These are phyloP conservation scores for Penicillium ochrochloron DNA, from an alignment of 495 filamentous ascomycete genomes.

Conservation along the genomic window DNA sequence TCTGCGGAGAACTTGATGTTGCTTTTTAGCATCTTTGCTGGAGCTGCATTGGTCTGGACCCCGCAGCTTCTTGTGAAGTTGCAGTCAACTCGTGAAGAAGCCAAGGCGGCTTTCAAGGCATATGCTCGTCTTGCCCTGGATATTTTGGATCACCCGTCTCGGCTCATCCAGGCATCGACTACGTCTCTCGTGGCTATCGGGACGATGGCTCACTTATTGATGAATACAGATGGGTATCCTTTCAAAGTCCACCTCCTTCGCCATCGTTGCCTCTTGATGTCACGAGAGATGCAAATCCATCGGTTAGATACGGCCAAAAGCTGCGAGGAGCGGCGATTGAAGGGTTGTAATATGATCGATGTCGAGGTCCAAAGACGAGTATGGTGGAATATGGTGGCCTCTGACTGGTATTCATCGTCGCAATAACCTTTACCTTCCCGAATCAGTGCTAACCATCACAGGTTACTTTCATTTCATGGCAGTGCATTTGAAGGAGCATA, in stretches of 20 bases:
- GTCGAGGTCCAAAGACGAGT: constrained; percentile 37
- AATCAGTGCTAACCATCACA: constrained; percentile 15
- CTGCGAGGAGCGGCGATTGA: constrained; percentile 28
- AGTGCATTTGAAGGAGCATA: constrained; percentile 35
- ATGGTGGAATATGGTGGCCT: constrained; percentile 41
- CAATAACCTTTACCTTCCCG: neutral
- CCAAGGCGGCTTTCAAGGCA: constrained; percentile 26
- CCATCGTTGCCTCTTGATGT: constrained; percentile 30
- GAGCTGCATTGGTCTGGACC: constrained; percentile 31
- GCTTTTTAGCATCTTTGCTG: constrained; percentile 34
- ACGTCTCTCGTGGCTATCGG: constrained; percentile 31
- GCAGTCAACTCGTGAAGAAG: constrained; percentile 26
- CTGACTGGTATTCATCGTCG: constrained; percentile 34
- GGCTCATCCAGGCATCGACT: constrained; percentile 27
- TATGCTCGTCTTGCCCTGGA: constrained; percentile 27
- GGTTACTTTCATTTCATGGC: constrained; percentile 34
- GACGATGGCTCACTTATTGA: constrained; percentile 25
- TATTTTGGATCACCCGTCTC: constrained; percentile 30
- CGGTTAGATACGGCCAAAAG: constrained; percentile 32
- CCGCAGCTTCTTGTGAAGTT: constrained; percentile 25
- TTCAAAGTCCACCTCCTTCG: constrained; percentile 30
- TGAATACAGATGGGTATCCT: constrained; percentile 30
- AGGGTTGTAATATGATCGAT: constrained; percentile 34
- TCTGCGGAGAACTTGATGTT: constrained; percentile 21
- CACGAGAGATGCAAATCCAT: constrained; percentile 34